Conservation (phyloP, 2,329 filamentous ascomycete species). For the Aureobasidium melanogenum region DNA sequence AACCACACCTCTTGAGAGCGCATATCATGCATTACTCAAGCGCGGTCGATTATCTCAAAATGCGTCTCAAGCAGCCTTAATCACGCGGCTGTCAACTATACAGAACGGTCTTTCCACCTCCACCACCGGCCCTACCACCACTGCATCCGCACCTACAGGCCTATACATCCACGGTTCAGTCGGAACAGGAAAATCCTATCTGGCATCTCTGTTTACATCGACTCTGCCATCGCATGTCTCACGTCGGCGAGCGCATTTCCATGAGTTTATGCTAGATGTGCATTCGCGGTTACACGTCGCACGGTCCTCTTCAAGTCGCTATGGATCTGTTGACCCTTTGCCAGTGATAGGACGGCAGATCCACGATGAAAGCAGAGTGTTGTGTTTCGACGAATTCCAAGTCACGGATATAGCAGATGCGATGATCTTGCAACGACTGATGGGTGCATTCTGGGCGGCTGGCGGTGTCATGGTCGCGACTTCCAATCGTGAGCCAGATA, state of each 20-base stretch:
- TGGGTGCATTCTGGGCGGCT: conserved; percentile 67
- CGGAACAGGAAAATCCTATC: conserved; percentile 69
- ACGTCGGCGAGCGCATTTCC: conserved; percentile 62
- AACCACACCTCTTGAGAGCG: background rate
- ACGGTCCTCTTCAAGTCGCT: conserved; percentile 42
- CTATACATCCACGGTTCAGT: conserved; percentile 70
- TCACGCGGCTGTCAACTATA: conserved; percentile 17
- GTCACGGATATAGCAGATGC: conserved; percentile 67
- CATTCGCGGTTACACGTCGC: conserved; percentile 42
- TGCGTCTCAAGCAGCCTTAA: conserved; percentile 10
- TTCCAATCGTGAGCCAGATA: conserved; percentile 70
- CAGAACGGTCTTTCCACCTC: conserved; percentile 16
- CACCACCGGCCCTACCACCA: too few relatives aligned
- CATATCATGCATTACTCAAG: background rate
- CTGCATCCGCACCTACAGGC: conserved; percentile 43
- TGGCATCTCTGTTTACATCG: conserved; percentile 64
- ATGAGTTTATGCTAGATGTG: conserved; percentile 70
- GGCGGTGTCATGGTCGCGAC: conserved; percentile 70
- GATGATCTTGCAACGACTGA: conserved; percentile 66
- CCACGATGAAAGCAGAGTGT: conserved; percentile 59
- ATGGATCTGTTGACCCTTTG: conserved; percentile 38
- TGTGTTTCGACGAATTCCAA: conserved; percentile 76
- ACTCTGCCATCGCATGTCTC: conserved; percentile 45
- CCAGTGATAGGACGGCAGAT: conserved; percentile 64
- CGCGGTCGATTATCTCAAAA: background rate